Conservation (phyloP, 1,284 basidiomycete genomes). For the Cutaneotrichosporon dermatis region DNA sequence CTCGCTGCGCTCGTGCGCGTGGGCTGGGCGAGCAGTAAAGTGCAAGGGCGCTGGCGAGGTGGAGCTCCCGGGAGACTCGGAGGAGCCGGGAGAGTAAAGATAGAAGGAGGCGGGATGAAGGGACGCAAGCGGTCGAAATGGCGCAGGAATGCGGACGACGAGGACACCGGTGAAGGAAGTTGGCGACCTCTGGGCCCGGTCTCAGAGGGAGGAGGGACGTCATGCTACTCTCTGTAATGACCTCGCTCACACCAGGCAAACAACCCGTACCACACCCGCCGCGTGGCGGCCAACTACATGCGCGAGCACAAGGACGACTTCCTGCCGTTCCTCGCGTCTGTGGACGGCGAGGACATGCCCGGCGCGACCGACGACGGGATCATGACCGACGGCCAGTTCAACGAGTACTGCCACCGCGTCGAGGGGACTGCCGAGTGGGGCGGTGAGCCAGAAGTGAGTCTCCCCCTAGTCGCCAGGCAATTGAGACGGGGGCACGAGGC, state of each 20-base stretch:
- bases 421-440: conserved; percentile 88
- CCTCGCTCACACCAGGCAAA: conserved; percentile 18
- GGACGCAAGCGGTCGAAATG: not conserved
- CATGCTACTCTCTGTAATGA: too few relatives aligned
- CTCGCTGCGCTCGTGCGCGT: too few relatives aligned
- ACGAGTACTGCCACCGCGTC: conserved; percentile 73
- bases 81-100: not conserved
- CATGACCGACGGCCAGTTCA: conserved; percentile 67
- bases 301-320: conserved; percentile 82
- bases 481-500: too few relatives aligned
- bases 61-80: too few relatives aligned
- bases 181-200: too few relatives aligned
- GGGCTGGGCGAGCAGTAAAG: too few relatives aligned
- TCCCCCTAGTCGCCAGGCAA: too few relatives aligned
- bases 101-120: too few relatives aligned
- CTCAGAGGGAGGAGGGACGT: too few relatives aligned
- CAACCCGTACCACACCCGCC: conserved; percentile 54
- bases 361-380: conserved; percentile 66
- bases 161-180: too few relatives aligned
- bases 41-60: too few relatives aligned
- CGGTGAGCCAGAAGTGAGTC: conserved; percentile 79
- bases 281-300: conserved; percentile 76
- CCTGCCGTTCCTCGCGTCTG: conserved; percentile 82
- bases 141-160: not conserved
- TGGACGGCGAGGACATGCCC: conserved; percentile 67